Conservation (phyloP, 768 basidiomycete genomes). For the Psilocybe subaeruginosa region DNA sequence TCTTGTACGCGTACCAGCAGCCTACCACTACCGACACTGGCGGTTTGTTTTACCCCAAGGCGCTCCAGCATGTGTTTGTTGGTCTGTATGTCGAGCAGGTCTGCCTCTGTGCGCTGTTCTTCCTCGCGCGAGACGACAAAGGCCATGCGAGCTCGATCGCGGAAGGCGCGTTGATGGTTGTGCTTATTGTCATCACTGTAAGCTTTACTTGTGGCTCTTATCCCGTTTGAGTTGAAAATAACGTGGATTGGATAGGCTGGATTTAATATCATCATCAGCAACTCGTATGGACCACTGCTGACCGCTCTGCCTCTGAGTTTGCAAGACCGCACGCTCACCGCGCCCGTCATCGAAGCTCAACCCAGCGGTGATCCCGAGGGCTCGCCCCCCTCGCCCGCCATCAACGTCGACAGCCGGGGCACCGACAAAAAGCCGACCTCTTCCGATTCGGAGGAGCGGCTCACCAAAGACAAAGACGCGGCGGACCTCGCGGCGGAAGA, state of each 20-base stretch:
- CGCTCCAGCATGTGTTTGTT: conserved; percentile 91
- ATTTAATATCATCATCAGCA: conserved; percentile 73
- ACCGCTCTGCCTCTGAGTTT: conserved; percentile 76
- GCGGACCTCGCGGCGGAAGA: conserved; percentile 21
- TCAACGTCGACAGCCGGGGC: not conserved
- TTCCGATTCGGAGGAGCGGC: not conserved
- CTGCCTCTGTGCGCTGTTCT: conserved; percentile 87
- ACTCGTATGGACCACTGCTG: conserved; percentile 81
- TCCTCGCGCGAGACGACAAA: conserved; percentile 70
- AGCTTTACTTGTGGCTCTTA: conserved; percentile 24
- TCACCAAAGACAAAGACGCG: conserved; percentile 4
- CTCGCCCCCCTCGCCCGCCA: not conserved
- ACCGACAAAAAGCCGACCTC: not conserved
- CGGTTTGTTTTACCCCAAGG: conserved; percentile 94
- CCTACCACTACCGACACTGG: conserved; percentile 77
- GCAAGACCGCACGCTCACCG: conserved; percentile 65
- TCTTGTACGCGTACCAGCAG: conserved; percentile 80
- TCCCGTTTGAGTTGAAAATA: not conserved
- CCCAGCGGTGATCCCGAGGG: conserved; percentile 7
- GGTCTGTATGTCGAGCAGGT: conserved; percentile 92
- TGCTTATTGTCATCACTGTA: conserved; percentile 84
- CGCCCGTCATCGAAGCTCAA: conserved; percentile 9
- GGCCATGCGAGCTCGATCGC: conserved; percentile 59
- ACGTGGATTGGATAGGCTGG: conserved; percentile 46
- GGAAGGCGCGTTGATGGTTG: conserved; percentile 83